Evolutionary conservation across 140 eudicot species (phyloP).

Genomic region (Cichorium intybus): DNA sequence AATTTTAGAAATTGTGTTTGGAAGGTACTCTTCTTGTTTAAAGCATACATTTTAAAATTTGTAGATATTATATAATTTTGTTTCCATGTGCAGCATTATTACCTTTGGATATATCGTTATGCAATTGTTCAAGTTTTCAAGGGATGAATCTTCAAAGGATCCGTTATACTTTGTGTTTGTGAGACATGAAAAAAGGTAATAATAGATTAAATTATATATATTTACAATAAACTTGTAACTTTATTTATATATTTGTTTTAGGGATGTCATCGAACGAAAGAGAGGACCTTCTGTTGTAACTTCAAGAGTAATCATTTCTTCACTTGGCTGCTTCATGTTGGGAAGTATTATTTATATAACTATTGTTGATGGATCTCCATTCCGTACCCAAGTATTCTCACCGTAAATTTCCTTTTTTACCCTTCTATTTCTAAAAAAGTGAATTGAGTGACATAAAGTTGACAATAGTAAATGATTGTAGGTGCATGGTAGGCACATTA

Average conservation of each 20-base stretch:
- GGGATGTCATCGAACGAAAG: constrained; percentile 35
- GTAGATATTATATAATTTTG: neutral
- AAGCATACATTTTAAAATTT: neutral
- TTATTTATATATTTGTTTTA: constrained; percentile 9
- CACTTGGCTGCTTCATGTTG: constrained; percentile 63
- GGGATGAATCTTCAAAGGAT: constrained; percentile 54
- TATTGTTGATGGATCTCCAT: constrained; percentile 59
- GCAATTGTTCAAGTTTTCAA: constrained; percentile 56
- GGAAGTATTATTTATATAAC: constrained; percentile 48
- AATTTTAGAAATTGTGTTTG: constrained; percentile 46
- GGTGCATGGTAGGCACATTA: constrained; percentile 64
- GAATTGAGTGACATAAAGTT: neutral
- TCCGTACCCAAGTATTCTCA: constrained; percentile 34
- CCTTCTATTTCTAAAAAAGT: neutral
- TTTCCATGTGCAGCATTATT: constrained; percentile 46
- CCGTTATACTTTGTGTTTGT: constrained; percentile 55
- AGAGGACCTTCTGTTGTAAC: constrained; percentile 32
- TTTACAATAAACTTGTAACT: neutral
- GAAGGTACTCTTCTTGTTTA: constrained; percentile 48
- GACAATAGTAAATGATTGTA: constrained; percentile 21
- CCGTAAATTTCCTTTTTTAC: constrained; percentile 42
- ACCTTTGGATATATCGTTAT: constrained; percentile 53
- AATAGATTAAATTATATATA: neutral
- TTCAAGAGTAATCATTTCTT: constrained; percentile 46
- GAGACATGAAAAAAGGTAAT: constrained; percentile 46